These are phyloP conservation scores for Fusarium chuoi DNA, from an alignment of 2,329 filamentous ascomycete species.

Conservation along the genomic window DNA sequence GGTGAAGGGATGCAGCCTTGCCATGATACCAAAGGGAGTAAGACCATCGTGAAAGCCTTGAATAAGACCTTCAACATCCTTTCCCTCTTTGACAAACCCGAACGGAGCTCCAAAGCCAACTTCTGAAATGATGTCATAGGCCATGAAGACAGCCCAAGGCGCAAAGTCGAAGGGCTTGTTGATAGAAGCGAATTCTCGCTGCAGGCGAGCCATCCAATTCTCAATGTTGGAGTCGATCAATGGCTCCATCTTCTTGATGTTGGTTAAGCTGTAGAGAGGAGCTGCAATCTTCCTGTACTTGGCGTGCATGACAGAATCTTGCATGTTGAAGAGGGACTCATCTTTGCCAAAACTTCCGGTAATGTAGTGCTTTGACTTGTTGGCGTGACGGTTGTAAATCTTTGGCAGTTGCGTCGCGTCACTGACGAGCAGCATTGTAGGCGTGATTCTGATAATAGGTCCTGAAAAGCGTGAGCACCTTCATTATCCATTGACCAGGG, in stretches of 20 bases:
- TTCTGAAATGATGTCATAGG: conserved; percentile 62
- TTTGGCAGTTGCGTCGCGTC: conserved; percentile 62
- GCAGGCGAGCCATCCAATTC: conserved; percentile 62
- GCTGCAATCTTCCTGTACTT: conserved; percentile 65
- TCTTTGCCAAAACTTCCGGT: conserved; percentile 66
- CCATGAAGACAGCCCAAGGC: conserved; percentile 43
- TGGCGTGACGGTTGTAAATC: conserved; percentile 64
- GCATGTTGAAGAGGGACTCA: conserved; percentile 68
- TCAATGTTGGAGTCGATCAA: conserved; percentile 62
- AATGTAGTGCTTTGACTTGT: conserved; percentile 69
- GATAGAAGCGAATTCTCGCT: conserved; percentile 56
- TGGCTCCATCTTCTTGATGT: conserved; percentile 68
- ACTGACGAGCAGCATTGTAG: conserved; percentile 42
- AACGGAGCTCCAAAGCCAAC: conserved; percentile 54
- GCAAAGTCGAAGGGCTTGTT: conserved; percentile 63
- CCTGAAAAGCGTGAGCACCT: neutral
- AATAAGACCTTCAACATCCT: conserved; percentile 58
- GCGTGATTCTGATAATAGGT: conserved; percentile 38
- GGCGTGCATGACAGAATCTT: conserved; percentile 61
- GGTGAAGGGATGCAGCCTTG: conserved; percentile 47
- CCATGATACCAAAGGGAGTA: conserved; percentile 52
- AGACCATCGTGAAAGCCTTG: conserved; percentile 33
- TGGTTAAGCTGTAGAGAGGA: conserved; percentile 64
- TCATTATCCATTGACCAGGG: too few species aligned
- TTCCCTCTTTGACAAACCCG: conserved; percentile 58